These are phyloP conservation scores for Sporobolomyces roseus DNA, from an alignment of 768 basidiomycete species.

Conservation along the genomic window DNA sequence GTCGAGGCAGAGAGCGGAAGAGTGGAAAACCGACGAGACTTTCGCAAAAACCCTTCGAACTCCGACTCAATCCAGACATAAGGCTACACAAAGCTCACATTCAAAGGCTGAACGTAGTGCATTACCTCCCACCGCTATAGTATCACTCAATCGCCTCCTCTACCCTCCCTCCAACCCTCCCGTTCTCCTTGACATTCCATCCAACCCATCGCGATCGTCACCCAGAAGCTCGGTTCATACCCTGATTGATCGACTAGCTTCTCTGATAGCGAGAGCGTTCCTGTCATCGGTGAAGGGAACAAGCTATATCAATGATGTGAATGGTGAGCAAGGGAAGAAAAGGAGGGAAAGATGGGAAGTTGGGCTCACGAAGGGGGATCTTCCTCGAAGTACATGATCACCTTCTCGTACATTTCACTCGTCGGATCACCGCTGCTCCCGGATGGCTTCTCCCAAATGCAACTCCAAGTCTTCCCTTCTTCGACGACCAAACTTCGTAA, in stretches of 20 bases:
- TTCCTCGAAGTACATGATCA: constrained; percentile 18
- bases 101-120: no score
- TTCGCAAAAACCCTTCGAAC: no score
- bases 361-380: background rate
- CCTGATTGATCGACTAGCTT: background rate
- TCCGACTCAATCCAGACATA: no score
- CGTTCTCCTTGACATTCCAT: constrained; percentile 1
- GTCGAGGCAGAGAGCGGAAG: no score
- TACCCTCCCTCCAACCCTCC: constrained; percentile 22
- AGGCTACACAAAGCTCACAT: no score
- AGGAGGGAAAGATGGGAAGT: background rate
- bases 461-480: constrained; percentile 5
- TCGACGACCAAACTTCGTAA: constrained; percentile 1
- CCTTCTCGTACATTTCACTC: background rate
- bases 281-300: constrained; percentile 5
- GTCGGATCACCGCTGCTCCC: background rate
- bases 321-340: no score
- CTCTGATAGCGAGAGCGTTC: constrained; percentile 12
- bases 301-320: background rate
- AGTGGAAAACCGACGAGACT: no score
- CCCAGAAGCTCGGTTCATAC: constrained; percentile 28
- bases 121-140: no score
- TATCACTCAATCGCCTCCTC: constrained; percentile 20
- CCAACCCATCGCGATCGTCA: constrained; percentile 13
- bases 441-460: background rate